Evolutionary conservation across 805 yeast species (phyloP).

Genomic region (Yarrowia porcina): DNA sequence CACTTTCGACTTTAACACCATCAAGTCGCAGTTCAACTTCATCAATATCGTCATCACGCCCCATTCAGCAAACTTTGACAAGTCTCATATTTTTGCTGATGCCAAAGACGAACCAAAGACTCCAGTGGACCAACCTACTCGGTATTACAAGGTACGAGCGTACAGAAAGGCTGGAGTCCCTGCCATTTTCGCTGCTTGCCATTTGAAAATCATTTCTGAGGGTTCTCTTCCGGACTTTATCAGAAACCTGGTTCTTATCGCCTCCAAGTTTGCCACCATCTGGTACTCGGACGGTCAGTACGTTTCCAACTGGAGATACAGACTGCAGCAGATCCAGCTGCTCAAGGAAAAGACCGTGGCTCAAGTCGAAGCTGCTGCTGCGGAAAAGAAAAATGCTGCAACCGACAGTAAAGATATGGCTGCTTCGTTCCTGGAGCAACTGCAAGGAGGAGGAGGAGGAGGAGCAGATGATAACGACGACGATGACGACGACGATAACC

Average conservation of each 20-base stretch:
- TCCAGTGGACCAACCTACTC: constrained; percentile 19
- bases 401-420: constrained; percentile 4
- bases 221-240: constrained; percentile 59
- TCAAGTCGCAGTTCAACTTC: constrained; percentile 78
- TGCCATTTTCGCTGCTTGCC: constrained; percentile 71
- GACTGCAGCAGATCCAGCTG: constrained; percentile 53
- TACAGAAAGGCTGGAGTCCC: constrained; percentile 69
- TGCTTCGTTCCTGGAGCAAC: constrained; percentile 20
- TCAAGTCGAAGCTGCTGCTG: neutral
- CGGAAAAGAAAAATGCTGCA: neutral
- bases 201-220: constrained; percentile 64
- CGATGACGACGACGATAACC: constrained; percentile 19
- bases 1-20: constrained; percentile 65
- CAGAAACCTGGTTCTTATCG: constrained; percentile 61
- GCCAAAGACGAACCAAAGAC: neutral
- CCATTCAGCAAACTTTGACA: constrained; percentile 39
- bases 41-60: constrained; percentile 77
- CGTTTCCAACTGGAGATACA: constrained; percentile 63
- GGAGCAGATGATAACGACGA: neutral
- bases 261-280: constrained; percentile 68
- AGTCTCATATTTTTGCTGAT: constrained; percentile 26
- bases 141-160: constrained; percentile 57
- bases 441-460: constrained; percentile 22
- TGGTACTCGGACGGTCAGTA: constrained; percentile 64
- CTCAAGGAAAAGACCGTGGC: constrained; percentile 38